These are phyloP conservation scores for Emergomyces africanus DNA, from an alignment of 2,329 filamentous ascomycete genomes.

Conservation along the genomic window DNA sequence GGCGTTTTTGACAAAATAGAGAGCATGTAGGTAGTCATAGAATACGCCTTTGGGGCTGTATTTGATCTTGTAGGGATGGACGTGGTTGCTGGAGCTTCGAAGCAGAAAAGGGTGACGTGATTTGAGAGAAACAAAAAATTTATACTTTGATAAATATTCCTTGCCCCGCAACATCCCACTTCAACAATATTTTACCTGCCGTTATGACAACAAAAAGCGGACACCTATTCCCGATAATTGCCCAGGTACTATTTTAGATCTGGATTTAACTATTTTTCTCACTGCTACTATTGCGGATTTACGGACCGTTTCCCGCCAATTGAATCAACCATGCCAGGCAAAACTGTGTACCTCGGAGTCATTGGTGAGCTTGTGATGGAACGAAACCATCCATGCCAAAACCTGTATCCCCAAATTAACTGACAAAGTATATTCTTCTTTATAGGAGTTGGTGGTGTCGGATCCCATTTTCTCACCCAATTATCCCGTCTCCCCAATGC, in stretches of 20 bases:
- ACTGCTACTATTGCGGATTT: neutral
- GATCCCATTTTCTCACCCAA: constrained; percentile 79
- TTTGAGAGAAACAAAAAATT: neutral
- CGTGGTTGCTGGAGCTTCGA: neutral
- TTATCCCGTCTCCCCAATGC: constrained; percentile 56
- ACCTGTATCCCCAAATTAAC: neutral
- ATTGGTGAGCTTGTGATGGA: constrained; percentile 20
- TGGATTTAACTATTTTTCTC: neutral
- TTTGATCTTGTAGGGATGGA: neutral
- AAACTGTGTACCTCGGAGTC: constrained; percentile 31
- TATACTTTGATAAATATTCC: neutral
- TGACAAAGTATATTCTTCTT: constrained; percentile 10
- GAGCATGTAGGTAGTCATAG: neutral
- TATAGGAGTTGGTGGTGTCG: constrained; percentile 79
- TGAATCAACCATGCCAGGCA: constrained; percentile 18
- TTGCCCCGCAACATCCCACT: neutral
- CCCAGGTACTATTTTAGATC: neutral
- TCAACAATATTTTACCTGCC: neutral
- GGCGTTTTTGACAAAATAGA: neutral
- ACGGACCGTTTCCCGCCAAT: neutral
- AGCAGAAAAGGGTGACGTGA: neutral
- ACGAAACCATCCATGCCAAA: neutral
- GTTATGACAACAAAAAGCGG: neutral
- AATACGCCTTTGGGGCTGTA: neutral
- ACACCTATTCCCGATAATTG: constrained; percentile 1